A percentile compares a stretch with the other conserved stretches of the same genome.
Conservation (phyloP, 2,329 filamentous ascomycete species). For the Cytospora piceicola region DNA sequence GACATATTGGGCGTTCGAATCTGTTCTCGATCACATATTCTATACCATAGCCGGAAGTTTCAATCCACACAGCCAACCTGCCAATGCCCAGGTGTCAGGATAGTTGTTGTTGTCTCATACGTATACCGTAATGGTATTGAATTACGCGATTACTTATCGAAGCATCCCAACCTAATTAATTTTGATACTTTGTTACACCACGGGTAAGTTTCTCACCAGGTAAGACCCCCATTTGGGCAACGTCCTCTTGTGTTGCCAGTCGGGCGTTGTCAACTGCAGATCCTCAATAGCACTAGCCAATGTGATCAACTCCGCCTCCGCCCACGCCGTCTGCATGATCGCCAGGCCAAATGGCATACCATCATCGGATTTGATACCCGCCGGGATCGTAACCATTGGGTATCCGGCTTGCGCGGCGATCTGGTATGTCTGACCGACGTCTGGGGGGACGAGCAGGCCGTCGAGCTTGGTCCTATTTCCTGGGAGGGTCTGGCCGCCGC, state of each 20-base stretch:
- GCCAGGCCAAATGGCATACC: slow-evolving; percentile 67
- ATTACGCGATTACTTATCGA: no score
- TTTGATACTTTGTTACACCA: no score
- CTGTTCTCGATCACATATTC: no score
- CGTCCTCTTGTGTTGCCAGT: slow-evolving; percentile 49
- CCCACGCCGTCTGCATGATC: slow-evolving; percentile 64
- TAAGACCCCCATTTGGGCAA: slow-evolving; percentile 59
- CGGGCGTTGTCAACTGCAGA: slow-evolving; percentile 49
- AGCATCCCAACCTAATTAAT: no score
- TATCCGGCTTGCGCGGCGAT: slow-evolving; percentile 78
- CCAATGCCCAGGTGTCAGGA: no score
- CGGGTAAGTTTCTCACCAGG: slow-evolving; percentile 49
- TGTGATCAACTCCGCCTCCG: slow-evolving; percentile 59
- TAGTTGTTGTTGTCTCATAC: no score
- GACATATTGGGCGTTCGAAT: no score
- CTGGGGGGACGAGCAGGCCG: slow-evolving; percentile 69
- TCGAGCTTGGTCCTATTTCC: slow-evolving; percentile 48
- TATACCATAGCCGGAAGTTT: no score
- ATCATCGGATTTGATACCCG: slow-evolving; percentile 54
- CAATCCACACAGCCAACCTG: no score
- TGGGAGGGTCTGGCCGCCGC: slow-evolving; percentile 39
- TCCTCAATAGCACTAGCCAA: slow-evolving; percentile 69
- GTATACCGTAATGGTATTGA: no score
- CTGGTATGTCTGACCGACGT: slow-evolving; percentile 69
- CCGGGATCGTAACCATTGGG: slow-evolving; percentile 71